Evolutionary conservation across 108 stramenopile genomes (phyloP).

Genomic region (Epipyxis sp.): DNA sequence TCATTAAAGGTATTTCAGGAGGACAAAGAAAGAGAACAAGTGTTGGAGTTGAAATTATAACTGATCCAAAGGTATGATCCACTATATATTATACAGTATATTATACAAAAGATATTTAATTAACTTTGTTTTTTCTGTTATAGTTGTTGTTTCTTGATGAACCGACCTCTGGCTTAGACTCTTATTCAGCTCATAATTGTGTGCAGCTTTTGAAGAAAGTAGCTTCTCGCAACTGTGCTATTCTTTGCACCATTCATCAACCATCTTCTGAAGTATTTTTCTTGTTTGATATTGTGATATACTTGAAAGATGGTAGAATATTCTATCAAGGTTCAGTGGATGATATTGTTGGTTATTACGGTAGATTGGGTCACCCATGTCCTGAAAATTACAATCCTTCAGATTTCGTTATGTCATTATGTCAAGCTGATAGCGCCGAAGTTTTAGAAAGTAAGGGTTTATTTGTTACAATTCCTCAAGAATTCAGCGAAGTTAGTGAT

Average conservation of each 20-base stretch:
- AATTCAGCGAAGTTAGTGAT: neutral
- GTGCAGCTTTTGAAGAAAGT: constrained; percentile 25
- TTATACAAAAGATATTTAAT: too few relatives aligned
- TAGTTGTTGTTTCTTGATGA: constrained; percentile 14
- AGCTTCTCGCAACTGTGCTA: constrained; percentile 48
- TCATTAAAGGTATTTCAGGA: constrained; percentile 32
- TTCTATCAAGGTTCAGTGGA: constrained; percentile 17
- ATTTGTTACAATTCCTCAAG: neutral
- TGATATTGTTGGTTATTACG: neutral
- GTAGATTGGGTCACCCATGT: neutral
- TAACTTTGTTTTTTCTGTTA: too few relatives aligned
- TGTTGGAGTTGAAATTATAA: constrained; percentile 28
- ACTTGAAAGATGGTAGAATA: constrained; percentile 41
- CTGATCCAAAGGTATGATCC: constrained; percentile 15
- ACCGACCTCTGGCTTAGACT: constrained; percentile 24
- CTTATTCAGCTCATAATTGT: constrained; percentile 2
- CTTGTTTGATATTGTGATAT: constrained; percentile 63
- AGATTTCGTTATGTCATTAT: constrained; percentile 21
- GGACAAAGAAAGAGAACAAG: constrained; percentile 28
- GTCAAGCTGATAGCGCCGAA: neutral
- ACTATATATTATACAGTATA: too few relatives aligned
- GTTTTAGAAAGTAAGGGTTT: neutral
- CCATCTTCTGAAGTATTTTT: constrained; percentile 66
- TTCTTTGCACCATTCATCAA: constrained; percentile 75
- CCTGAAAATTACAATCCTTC: constrained; percentile 33